Conservation (phyloP, 1,139 yeast species). For the Candida dubliniensis region DNA sequence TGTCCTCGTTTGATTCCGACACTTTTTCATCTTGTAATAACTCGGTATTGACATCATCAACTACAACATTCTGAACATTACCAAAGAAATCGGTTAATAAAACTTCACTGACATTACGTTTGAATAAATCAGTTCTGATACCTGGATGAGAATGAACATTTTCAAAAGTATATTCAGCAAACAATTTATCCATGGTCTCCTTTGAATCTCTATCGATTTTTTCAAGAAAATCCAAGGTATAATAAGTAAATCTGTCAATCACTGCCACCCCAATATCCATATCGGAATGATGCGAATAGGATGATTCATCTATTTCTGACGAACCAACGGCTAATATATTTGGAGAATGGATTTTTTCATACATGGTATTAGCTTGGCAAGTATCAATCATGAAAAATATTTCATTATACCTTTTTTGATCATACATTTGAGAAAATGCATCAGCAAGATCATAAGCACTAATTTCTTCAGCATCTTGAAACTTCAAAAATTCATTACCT, state of each 20-base stretch:
- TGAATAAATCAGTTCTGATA: conserved; percentile 74
- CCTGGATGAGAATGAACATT: conserved; percentile 93
- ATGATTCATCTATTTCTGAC: conserved; percentile 83
- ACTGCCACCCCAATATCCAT: conserved; percentile 97
- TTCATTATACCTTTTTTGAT: conserved; percentile 91
- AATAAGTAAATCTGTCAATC: conserved; percentile 92
- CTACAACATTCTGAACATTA: conserved; percentile 79
- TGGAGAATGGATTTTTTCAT: conserved; percentile 87
- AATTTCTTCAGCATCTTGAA: conserved; percentile 97
- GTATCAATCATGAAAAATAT: conserved; percentile 97
- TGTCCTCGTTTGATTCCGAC: background rate
- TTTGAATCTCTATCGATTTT: conserved; percentile 72
- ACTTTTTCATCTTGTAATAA: conserved; percentile 2
- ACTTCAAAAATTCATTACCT: conserved; percentile 93
- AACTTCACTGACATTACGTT: conserved; percentile 67
- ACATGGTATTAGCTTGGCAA: conserved; percentile 98
- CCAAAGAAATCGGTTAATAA: conserved; percentile 93
- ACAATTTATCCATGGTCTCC: conserved; percentile 75
- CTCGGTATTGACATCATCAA: conserved; percentile 57
- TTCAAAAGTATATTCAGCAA: conserved; percentile 79
- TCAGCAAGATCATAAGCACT: conserved; percentile 95
- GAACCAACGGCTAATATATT: conserved; percentile 93
- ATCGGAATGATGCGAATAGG: conserved; percentile 95
- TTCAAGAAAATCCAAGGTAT: conserved; percentile 86
- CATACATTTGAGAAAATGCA: conserved; percentile 96